phyloP scores from a whole-genome alignment of 2,329 filamentous ascomycete genomes.

The Aspergillus sp. region DNA sequence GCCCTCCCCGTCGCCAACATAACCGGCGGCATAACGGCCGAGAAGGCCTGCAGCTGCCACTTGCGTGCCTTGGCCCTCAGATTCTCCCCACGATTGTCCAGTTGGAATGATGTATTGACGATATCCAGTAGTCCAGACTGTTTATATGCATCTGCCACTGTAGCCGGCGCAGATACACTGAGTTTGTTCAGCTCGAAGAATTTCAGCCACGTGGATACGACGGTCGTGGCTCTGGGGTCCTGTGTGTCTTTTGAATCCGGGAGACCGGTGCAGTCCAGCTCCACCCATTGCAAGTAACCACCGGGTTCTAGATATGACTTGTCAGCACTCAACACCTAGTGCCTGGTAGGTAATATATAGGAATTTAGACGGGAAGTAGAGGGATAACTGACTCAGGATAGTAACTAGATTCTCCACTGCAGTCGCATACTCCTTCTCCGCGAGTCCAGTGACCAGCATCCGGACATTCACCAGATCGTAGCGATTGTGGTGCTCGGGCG shows the following conservation, averaged over 20 bases:
- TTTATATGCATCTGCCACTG: not conserved
- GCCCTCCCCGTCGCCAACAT: not conserved
- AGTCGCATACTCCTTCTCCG: not conserved
- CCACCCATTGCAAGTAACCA: constrained; percentile 3
- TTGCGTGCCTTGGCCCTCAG: not conserved
- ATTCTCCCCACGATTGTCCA: not conserved
- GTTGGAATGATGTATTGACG: not conserved
- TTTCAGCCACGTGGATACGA: not conserved
- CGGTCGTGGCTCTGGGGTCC: not conserved
- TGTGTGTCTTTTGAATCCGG: not conserved
- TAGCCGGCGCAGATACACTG: not conserved
- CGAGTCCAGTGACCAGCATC: not conserved
- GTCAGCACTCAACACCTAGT: no score
- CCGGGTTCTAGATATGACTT: not conserved
- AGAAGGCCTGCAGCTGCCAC: not conserved
- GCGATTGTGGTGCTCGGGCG: not conserved
- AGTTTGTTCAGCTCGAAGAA: not conserved
- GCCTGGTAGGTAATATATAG: no score
- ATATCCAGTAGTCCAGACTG: not conserved
- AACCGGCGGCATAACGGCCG: not conserved
- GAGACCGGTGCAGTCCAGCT: not conserved
- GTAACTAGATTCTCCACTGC: not conserved
- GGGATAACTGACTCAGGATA: not conserved
- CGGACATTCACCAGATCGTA: constrained; percentile 7
- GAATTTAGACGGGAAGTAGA: no score